Percentiles rank a stretch among this genome's conserved stretches.
These are phyloP conservation scores for Piromyces sp. DNA, from an alignment of 192 early-diverging fungal species.

Conservation along the genomic window DNA sequence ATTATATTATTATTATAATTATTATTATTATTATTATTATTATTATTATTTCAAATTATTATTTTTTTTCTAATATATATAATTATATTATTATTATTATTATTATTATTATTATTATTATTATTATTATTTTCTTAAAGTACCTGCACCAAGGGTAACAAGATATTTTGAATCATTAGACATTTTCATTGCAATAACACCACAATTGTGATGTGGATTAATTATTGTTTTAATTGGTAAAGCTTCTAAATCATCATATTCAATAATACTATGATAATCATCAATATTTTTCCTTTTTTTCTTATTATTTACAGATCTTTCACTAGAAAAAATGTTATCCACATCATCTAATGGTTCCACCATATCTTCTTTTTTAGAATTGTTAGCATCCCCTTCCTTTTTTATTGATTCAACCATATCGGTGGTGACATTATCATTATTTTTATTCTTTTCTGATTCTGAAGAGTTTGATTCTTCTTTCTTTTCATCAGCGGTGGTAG, in stretches of 20 bases:
- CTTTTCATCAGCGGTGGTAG: too few species aligned
- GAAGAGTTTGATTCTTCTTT: too few species aligned
- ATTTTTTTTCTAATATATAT: too few species aligned
- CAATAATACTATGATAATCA: background rate
- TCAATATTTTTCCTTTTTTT: background rate
- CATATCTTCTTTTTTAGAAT: background rate
- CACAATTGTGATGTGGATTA: slow-evolving; percentile 25
- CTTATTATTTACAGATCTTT: background rate
- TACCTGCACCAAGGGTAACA: slow-evolving; percentile 33
- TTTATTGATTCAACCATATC: background rate
- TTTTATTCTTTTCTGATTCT: too few species aligned
- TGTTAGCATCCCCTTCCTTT: too few species aligned
- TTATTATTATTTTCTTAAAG: background rate
- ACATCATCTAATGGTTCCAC: background rate
- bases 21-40: too few species aligned
- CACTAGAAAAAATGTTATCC: background rate
- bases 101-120: too few species aligned
- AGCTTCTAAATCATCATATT: slow-evolving; percentile 4
- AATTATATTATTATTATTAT: too few species aligned
- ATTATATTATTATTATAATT: too few species aligned
- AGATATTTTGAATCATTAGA: slow-evolving; percentile 23
- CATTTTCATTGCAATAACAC: slow-evolving; percentile 22
- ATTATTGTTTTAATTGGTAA: slow-evolving; percentile 37
- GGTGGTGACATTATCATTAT: background rate
- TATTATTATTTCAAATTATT: too few species aligned